These are phyloP conservation scores for Calonectria pseudoreteaudii DNA, from an alignment of 2,329 filamentous ascomycete species.

Conservation along the genomic window DNA sequence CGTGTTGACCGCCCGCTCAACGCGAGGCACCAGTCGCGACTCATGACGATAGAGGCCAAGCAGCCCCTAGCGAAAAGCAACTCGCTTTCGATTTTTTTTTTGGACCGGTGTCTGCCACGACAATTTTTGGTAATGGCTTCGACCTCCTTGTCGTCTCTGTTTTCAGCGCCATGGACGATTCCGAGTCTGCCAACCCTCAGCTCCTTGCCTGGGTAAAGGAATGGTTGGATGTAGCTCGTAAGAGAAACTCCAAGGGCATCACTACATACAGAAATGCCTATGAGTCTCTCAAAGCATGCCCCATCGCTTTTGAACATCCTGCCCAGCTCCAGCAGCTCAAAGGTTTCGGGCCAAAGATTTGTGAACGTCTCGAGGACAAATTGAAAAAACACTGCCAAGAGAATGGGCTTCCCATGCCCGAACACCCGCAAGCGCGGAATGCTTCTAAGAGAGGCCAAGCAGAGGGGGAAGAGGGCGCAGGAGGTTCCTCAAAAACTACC, in stretches of 20 bases:
- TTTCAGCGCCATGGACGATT: conserved; percentile 45
- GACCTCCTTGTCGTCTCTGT: not conserved
- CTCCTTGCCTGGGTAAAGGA: conserved; percentile 81
- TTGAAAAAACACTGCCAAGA: conserved; percentile 71
- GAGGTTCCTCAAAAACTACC: conserved; percentile 51
- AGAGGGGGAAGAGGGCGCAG: conserved; percentile 51
- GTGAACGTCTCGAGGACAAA: conserved; percentile 73
- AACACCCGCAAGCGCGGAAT: conserved; percentile 62
- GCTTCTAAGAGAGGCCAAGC: conserved; percentile 45
- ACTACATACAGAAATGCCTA: conserved; percentile 82
- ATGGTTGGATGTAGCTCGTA: conserved; percentile 77
- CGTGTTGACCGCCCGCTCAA: conserved; percentile 31
- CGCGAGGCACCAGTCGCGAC: conserved; percentile 4
- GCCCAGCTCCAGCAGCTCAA: conserved; percentile 79
- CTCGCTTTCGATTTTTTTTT: conserved; percentile 1
- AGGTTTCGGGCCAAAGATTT: conserved; percentile 79
- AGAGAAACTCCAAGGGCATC: conserved; percentile 77
- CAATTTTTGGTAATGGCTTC: not conserved
- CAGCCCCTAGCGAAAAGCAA: not conserved
- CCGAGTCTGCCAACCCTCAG: conserved; percentile 74
- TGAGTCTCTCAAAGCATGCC: conserved; percentile 80
- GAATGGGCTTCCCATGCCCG: conserved; percentile 76
- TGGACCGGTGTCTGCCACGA: not conserved
- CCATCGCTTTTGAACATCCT: conserved; percentile 77
- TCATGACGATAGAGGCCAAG: not conserved